These are phyloP conservation scores for Aureobasidium namibiae DNA, from an alignment of 2,329 filamentous ascomycete species.

Conservation along the genomic window DNA sequence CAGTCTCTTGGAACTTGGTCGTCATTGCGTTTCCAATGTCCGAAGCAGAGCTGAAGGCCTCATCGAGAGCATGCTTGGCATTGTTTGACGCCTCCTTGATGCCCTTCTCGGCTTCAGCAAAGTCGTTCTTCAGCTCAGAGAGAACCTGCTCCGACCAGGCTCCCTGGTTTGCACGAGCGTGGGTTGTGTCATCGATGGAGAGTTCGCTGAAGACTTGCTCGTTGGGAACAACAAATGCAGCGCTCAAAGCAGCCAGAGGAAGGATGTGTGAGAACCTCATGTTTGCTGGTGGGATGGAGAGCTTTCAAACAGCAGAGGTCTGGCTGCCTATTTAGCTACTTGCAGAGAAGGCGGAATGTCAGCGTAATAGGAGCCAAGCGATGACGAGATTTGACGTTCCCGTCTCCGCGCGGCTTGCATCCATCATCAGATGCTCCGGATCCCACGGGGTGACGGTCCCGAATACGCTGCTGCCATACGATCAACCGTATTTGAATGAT, in stretches of 20 bases:
- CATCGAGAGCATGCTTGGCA: conserved; percentile 34
- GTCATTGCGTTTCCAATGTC: conserved; percentile 31
- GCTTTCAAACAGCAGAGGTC: conserved; percentile 4
- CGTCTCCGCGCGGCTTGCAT: background rate
- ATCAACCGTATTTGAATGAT: background rate
- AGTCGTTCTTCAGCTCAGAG: conserved; percentile 26
- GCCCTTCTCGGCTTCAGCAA: conserved; percentile 20
- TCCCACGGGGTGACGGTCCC: background rate
- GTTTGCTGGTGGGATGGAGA: conserved; percentile 14
- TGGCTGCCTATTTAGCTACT: conserved; percentile 11
- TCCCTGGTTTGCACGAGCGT: conserved; percentile 23
- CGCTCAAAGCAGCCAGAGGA: conserved; percentile 41
- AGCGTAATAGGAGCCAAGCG: conserved; percentile 10
- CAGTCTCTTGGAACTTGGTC: conserved; percentile 34
- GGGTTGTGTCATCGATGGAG: conserved; percentile 29
- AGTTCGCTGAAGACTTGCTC: conserved; percentile 39
- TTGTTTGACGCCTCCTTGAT: conserved; percentile 18
- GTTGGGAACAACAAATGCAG: conserved; percentile 47
- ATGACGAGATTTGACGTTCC: conserved; percentile 11
- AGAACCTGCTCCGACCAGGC: conserved; percentile 23
- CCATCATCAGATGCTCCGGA: conserved; percentile 4
- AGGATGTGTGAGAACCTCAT: conserved; percentile 45
- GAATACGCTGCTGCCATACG: background rate
- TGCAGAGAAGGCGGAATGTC: conserved; percentile 4
- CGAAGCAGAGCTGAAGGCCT: conserved; percentile 33